Base-by-base conservation (phyloP, 2,329 filamentous ascomycete species). In the Neofusicoccum cordaticola region DNA sequence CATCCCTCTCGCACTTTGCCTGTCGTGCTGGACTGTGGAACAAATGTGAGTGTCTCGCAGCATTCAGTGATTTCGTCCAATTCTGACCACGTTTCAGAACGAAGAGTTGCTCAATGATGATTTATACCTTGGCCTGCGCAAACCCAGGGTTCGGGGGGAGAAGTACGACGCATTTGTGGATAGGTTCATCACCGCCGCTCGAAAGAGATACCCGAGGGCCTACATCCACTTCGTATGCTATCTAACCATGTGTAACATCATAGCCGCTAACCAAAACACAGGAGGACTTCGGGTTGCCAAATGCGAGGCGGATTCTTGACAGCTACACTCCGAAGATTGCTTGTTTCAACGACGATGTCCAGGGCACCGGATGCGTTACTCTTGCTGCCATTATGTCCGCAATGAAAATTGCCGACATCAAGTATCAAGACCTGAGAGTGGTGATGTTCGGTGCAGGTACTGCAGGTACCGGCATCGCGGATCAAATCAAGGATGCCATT, bases 331-430 rank as follows among this genome's bases (percentile, higher is more conserved):
- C 88, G 0, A 73, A 90, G 57, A 88, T 94, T 7, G 84, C 92
- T 0, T 96, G 92, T 75, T 96, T 97, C 82, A 96, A 96, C 71
- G 93, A 96, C 65, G 92, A 96, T 74, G 88, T 96, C 0, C 92
- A 96, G 75, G 93, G 92, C 1, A 96, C 93, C 0, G 93, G 92
- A 0, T 94, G 91, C 66, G 92, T 96, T 0, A 94, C 93, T 0
- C 83, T 96, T 0, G 92, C 92, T 0, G 92, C 90, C 1, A 88
- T 96, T 67, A 87, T 92, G 80, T 87, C 92, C 0, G 92, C 86
- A 0, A 80, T 93, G 7, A 86, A 91, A 66, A 87, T 94, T 7
- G 87, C 83, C 66, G 83, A 86, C 2, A 79, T 88, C 62, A 86
- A 88, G 61, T 80, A 96, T 45, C 78, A 81, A 8, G 91, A 96